Base-by-base conservation (phyloP, 768 basidiomycete species). In the Kwoniella sp. region DNA sequence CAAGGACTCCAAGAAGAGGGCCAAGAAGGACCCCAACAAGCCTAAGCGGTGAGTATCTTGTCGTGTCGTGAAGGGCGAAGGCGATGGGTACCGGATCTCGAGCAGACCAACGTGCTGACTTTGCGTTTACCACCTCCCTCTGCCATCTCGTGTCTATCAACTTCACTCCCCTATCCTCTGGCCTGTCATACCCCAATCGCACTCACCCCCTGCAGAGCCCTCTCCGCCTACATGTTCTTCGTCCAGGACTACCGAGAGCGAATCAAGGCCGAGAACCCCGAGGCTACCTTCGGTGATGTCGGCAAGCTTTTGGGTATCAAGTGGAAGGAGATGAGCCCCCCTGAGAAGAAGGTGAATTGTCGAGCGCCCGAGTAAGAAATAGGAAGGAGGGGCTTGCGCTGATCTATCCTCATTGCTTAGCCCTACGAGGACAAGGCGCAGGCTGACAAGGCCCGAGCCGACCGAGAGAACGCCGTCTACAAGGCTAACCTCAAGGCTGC, bases 191-290 rank as follows among this genome's bases (percentile, higher is more conserved):
- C 5, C 34, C 31, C 23, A 50, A 31, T 15, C 15, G 28, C 25
- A 12, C 58, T 23, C 25, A 37, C 23, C 53, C 13, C 60, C 30
- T 29, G 53, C 68, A 81, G 93, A 59, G 90, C 92, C 0, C 85
- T 96, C 52, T 96, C 93, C 30, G 93, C 95, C 45, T 98, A 96
- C 84, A 96, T 98, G 95, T 93, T 93, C 89, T 98, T 97, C 86
- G 89, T 87, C 74, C 91, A 93, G 81, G 94, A 93, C 82, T 90
- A 92, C 91, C 87, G 94, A 79, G 90, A 94, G 82, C 87, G 90
- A 79, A 91, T 97, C 86, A 95, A 94, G 88, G 78, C 86, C 63
- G 93, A 96, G 84, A 95, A 97, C 84, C 94, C 94, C 55, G 92
- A 93, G 65, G 93, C 92, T 29, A 86, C 89, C 61, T 98, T 97